These are phyloP conservation scores for Mucor piriformis DNA, from an alignment of 371 early-diverging fungal genomes.

Conservation along the genomic window DNA sequence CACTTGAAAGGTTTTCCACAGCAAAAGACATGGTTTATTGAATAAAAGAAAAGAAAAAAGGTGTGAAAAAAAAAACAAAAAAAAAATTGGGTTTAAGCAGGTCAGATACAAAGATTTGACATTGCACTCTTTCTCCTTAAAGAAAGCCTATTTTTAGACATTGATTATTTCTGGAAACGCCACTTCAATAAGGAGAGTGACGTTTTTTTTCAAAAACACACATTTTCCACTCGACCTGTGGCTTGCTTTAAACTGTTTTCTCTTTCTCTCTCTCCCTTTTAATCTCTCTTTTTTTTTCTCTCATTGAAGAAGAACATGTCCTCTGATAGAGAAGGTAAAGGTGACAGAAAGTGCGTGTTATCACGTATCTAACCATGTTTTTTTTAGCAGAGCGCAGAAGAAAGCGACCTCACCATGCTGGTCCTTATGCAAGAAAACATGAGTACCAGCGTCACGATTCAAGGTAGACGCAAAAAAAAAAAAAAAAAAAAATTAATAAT, in stretches of 20 bases:
- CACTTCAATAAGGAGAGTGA: not conserved
- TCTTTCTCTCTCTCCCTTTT: not conserved
- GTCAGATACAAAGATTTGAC: not conserved
- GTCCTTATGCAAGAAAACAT: conserved; percentile 9
- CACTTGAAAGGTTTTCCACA: conserved; percentile 31
- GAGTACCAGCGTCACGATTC: conserved; percentile 9
- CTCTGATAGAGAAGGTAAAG: conserved; percentile 25
- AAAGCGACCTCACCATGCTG: conserved; percentile 12
- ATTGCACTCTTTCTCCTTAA: not conserved
- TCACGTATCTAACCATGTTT: no score
- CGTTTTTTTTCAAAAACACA: not conserved
- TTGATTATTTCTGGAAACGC: not conserved
- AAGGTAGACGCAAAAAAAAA: conserved; percentile 6
- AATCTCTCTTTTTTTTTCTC: not conserved
- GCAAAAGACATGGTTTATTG: conserved; percentile 16
- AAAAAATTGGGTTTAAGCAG: not conserved
- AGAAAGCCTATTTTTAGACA: not conserved
- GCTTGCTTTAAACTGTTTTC: not conserved
- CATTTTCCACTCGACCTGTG: not conserved
- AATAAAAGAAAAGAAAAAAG: conserved; percentile 17
- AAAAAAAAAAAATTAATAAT: no score
- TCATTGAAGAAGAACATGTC: conserved; percentile 16
- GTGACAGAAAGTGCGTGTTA: no score
- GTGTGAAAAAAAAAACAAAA: conserved; percentile 3
- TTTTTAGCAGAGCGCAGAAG: conserved; percentile 20